Base-by-base conservation (phyloP, 495 filamentous ascomycete genomes). In the Annulohypoxylon maeteangense region DNA sequence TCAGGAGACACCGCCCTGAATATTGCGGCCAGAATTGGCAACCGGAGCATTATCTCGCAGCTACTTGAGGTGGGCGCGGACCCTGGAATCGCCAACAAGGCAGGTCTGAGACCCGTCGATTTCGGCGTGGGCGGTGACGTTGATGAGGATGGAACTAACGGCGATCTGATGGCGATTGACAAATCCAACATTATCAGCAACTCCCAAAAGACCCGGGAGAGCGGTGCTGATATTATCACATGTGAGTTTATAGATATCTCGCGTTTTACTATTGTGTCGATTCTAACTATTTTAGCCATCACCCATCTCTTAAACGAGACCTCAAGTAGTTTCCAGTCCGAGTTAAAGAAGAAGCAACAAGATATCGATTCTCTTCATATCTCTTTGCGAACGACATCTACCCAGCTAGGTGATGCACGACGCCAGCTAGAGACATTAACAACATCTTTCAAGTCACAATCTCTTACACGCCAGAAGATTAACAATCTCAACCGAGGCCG, bases 1-100 rank as follows among this genome's bases (percentile, higher is more conserved):
- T 90, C 91, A 57, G 95, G 95, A 4, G 97, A 99, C 74, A 98
- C 95, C 8, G 96, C 96, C 20, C 83, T 99, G 42, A 97, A 97
- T 74, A 89, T 97, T 72, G 96, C 95, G 27, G 93, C 95, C 0
- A 86, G 95, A 31, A 93, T 97, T 53, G 91, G 93, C 31, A 98
- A 95, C 75, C 87, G 89, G 45, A 94, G 90, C 62, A 97, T 99
- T 58, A 93, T 98, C 38, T 92, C 92, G 27, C 95, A 98, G 74
- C 84, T 99, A 44, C 79, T 98, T 10, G 95, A 99, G 80, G 93
- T 99, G 34, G 92, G 93, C 42, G 95, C 94, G 0, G 93, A 98
- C 79, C 89, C 93, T 20, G 86, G 89, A 42, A 94, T 99, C 74
- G 86, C 93, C 0, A 99, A 98, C 75, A 89, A 91, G 40, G 92